Conservation (phyloP, 306 rosid species). For the Lathyrus aphaca region DNA sequence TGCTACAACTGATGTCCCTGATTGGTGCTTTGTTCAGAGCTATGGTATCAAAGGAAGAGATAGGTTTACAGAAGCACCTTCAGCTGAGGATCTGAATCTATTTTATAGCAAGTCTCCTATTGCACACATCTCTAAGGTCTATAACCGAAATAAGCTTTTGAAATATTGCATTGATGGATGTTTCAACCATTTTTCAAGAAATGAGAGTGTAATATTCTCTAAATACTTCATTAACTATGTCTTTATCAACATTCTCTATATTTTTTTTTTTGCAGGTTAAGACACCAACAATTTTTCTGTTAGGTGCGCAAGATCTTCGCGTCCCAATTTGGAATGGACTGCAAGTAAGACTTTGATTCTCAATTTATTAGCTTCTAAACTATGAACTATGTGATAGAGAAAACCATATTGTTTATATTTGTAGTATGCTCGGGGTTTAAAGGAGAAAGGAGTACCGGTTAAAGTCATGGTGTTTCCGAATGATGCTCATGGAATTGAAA, state of each 20-base stretch:
- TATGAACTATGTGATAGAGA: constrained; percentile 3
- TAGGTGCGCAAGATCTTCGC: constrained; percentile 93
- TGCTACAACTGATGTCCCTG: constrained; percentile 87
- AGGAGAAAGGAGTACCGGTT: constrained; percentile 68
- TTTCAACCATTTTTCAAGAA: too few relatives aligned
- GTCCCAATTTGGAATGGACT: constrained; percentile 61
- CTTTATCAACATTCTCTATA: too few relatives aligned
- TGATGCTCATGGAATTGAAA: constrained; percentile 75
- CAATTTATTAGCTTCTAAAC: constrained; percentile 16
- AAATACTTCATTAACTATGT: constrained; percentile 1
- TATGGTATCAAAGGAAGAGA: constrained; percentile 59
- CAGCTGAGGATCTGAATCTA: constrained; percentile 62
- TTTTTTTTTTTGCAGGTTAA: constrained; percentile 62
- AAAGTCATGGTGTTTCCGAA: constrained; percentile 79
- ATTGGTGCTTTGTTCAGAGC: constrained; percentile 82
- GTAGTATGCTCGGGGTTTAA: constrained; percentile 84
- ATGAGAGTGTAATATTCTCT: neutral
- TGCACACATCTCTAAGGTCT: constrained; percentile 72
- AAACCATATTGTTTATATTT: constrained; percentile 39
- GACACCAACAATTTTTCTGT: constrained; percentile 80
- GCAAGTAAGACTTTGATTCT: constrained; percentile 47
- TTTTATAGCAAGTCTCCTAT: constrained; percentile 88
- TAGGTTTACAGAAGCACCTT: constrained; percentile 70
- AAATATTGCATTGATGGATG: too few relatives aligned
- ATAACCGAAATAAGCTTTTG: too few relatives aligned